These are phyloP conservation scores for Thelephora aurantiotincta DNA, from an alignment of 768 basidiomycete species.

Conservation along the genomic window DNA sequence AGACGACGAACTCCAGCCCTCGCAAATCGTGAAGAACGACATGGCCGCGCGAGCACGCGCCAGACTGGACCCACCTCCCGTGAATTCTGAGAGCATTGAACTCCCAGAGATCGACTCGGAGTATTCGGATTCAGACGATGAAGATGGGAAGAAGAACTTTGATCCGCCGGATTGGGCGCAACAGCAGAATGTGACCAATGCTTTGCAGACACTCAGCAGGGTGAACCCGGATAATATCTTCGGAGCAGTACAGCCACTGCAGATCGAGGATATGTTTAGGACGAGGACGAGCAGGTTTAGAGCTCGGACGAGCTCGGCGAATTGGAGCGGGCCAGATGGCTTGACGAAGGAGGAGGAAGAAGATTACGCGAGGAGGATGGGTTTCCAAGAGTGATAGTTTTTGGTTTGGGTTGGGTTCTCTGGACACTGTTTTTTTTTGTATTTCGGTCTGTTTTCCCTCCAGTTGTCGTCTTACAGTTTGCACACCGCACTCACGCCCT, in stretches of 20 bases:
- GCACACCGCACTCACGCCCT: too few species aligned
- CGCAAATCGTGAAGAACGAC: conserved; percentile 47
- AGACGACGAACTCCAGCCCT: conserved; percentile 41
- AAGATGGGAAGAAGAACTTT: conserved; percentile 59
- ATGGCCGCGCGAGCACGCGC: conserved; percentile 63
- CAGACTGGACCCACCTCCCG: conserved; percentile 37
- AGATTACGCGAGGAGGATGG: conserved; percentile 87
- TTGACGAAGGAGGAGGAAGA: conserved; percentile 73
- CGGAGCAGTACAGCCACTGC: conserved; percentile 71
- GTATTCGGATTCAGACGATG: conserved; percentile 93
- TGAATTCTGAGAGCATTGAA: conserved; percentile 64
- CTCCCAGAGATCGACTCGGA: conserved; percentile 94
- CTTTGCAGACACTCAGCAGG: conserved; percentile 70
- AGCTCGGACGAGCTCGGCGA: conserved; percentile 85
- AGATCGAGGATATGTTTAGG: conserved; percentile 91
- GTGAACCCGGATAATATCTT: conserved; percentile 89
- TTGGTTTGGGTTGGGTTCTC: too few species aligned
- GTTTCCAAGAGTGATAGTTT: conserved; percentile 34
- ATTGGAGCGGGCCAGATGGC: conserved; percentile 89
- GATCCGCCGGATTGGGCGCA: conserved; percentile 83
- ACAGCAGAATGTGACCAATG: conserved; percentile 71
- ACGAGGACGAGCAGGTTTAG: conserved; percentile 68
- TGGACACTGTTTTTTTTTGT: too few species aligned
- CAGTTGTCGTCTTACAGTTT: too few species aligned
- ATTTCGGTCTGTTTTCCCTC: too few species aligned